Conservation (phyloP, 495 filamentous ascomycete species). For the Physcia stellaris region DNA sequence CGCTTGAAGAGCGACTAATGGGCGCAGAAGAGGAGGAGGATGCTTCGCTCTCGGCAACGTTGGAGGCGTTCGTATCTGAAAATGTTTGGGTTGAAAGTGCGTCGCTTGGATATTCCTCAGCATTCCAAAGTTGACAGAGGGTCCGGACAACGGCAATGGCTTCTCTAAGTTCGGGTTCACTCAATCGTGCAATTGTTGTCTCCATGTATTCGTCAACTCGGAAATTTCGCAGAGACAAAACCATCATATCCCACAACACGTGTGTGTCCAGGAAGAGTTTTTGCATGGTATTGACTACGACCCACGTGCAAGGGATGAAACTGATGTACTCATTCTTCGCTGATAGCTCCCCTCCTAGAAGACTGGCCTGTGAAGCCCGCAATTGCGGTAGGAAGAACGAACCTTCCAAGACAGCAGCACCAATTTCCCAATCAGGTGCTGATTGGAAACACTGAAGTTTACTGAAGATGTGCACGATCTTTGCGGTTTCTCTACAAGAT, state of each 20-base stretch:
- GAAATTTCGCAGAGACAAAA: neutral
- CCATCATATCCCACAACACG: neutral
- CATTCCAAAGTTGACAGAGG: neutral
- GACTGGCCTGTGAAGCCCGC: neutral
- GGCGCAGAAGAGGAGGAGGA: too few relatives aligned
- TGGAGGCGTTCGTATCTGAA: neutral
- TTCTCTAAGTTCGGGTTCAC: neutral
- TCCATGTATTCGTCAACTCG: neutral
- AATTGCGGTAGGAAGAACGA: neutral
- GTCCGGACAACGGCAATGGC: neutral
- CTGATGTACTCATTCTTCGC: neutral
- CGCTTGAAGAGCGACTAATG: too few relatives aligned
- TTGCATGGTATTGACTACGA: neutral
- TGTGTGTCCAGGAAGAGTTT: neutral
- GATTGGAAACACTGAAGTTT: neutral
- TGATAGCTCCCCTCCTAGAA: neutral
- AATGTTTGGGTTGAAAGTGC: neutral
- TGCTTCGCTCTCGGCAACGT: too few relatives aligned
- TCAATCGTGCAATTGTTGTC: neutral
- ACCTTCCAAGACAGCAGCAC: neutral
- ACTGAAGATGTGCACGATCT: neutral
- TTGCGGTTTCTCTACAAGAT: too few relatives aligned
- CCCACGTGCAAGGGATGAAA: neutral
- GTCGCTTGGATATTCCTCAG: neutral
- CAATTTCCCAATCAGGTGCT: neutral